phyloP scores from a whole-genome alignment of 805 yeast species.

The fission yeast (Schizosaccharomyces pombe) region DNA sequence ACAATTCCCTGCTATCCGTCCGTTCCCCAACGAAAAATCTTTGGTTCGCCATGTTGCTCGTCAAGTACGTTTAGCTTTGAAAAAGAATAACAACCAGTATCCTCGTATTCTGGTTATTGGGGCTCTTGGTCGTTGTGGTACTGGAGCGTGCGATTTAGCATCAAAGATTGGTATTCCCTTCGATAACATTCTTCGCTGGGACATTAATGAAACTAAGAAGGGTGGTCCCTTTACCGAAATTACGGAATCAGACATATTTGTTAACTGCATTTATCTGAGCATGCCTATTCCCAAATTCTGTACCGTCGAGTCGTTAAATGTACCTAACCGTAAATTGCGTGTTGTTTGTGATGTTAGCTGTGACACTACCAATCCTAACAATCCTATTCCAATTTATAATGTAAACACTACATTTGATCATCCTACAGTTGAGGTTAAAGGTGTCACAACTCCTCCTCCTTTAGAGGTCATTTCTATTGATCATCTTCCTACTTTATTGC shows the following conservation, averaged over 20 bases:
- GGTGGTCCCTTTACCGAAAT: conserved; percentile 97
- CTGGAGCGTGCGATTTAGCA: conserved; percentile 79
- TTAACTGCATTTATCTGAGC: conserved; percentile 88
- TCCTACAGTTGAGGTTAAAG: conserved; percentile 71
- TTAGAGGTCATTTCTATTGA: conserved; percentile 85
- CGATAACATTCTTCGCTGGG: conserved; percentile 72
- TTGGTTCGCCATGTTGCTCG: conserved; percentile 47
- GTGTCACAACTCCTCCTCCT: conserved; percentile 34
- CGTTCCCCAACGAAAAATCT: conserved; percentile 58
- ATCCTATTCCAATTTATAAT: conserved; percentile 85
- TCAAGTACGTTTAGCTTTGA: conserved; percentile 12
- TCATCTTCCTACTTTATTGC: conserved; percentile 83
- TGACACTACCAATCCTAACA: conserved; percentile 94
- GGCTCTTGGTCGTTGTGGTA: conserved; percentile 95
- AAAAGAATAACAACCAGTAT: conserved; percentile 13
- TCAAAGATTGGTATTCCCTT: conserved; percentile 73
- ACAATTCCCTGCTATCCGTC: conserved; percentile 56
- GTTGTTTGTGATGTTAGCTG: conserved; percentile 95
- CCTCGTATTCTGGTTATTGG: conserved; percentile 83
- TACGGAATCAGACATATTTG: conserved; percentile 63
- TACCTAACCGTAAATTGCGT: conserved; percentile 47
- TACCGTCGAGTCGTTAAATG: conserved; percentile 42
- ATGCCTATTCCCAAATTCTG: conserved; percentile 85
- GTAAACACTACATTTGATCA: conserved; percentile 74
- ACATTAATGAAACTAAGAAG: conserved; percentile 80